phyloP scores from a whole-genome alignment of 257 asterid species.

The Phtheirospermum japonicum region DNA sequence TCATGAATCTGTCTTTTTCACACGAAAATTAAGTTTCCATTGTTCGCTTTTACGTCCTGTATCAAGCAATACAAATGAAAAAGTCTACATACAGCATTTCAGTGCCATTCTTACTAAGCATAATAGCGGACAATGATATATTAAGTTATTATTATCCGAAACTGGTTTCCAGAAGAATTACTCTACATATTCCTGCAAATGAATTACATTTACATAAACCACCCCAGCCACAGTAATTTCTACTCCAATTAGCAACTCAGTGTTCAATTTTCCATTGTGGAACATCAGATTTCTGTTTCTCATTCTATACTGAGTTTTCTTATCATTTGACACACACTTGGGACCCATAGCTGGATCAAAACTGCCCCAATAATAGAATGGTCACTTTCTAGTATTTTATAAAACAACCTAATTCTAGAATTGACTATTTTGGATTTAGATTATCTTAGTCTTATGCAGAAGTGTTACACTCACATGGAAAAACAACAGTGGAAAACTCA shows the following conservation, averaged over 20 bases:
- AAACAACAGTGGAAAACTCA: not conserved
- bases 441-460: not conserved
- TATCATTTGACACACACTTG: not conserved
- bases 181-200: not conserved
- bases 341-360: not conserved
- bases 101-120: not conserved
- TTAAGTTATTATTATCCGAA: not conserved
- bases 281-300: not conserved
- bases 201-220: not conserved
- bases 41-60: not conserved
- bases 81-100: conserved; percentile 3
- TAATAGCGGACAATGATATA: not conserved
- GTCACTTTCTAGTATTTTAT: not conserved
- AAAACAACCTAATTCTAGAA: not conserved
- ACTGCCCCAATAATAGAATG: not conserved
- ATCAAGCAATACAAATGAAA: not conserved
- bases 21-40: not conserved
- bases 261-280: not conserved
- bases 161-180: not conserved
- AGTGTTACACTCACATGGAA: not conserved
- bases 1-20: not conserved
- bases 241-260: not conserved
- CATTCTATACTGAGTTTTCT: not conserved
- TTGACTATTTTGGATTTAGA: not conserved
- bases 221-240: not conserved